Base-by-base conservation (phyloP, 1,284 basidiomycete genomes). In the Rugosomyces carneus region DNA sequence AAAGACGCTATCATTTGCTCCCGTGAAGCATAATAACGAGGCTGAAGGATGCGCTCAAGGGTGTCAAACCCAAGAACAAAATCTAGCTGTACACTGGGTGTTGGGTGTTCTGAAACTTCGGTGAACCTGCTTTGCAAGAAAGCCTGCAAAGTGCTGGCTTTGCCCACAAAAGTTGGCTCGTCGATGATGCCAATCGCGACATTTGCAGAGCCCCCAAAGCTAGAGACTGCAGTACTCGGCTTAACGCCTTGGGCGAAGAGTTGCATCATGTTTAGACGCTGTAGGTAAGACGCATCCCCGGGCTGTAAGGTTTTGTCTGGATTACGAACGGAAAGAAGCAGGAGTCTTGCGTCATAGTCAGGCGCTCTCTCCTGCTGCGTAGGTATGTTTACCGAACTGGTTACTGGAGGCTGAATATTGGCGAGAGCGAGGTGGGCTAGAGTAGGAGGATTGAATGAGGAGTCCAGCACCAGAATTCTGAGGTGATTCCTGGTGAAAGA, bases 391-490 rank as follows among this genome's bases (percentile, higher is more conserved):
- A 54, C 10, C 43, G 9, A 44, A 23, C 19, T 42, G 20, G 42
- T 44, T 13, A 11, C 40, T 24, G 13, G 51, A 40, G 63, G 64
- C 1, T 50, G 58, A 3, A 72, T 68, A 46, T 73, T 75, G 15
- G 81, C 81, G 37, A 97, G 80, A 0, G 88, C 84, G 45, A 87
- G 74, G 60, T 99, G 94, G 0, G 95, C 93, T 9, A 75, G 64
- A 0, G 90, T 93, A 0, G 95, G 95, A 1, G 95, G 94, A 58
- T 99, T 97, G 70, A 93, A 98, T 0, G 90, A 94, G 0, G 92
- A 87, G 59, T 98, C 94, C 27, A 98, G 76, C 15, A 96, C 74
- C 6, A 81, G 74, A 40, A 89, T 69, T 24, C 64, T 69, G 24
- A 81, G 60, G 3, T 62, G 54, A 37, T 49, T 48, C 11, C 44